Evolutionary conservation across 148 eudicot species (phyloP).

Genomic region (Selenicereus undatus): DNA sequence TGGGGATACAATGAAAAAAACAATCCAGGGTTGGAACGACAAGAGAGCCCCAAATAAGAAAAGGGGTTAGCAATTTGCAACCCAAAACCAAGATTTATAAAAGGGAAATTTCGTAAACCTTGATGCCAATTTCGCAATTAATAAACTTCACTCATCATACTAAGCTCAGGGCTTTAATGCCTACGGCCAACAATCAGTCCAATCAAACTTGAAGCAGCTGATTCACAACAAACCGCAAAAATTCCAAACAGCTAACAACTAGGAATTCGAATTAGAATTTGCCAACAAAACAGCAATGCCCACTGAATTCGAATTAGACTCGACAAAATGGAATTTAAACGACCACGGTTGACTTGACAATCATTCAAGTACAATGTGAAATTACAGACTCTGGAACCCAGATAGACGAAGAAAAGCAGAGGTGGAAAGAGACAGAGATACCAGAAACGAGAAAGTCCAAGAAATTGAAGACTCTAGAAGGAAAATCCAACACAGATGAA

Average conservation of each 20-base stretch:
- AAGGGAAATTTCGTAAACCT: too few relatives aligned
- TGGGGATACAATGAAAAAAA: too few relatives aligned
- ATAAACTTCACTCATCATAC: neutral
- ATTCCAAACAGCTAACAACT: neutral
- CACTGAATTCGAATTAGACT: too few relatives aligned
- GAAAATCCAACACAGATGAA: too few relatives aligned
- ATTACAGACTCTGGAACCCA: neutral
- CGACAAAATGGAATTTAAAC: neutral
- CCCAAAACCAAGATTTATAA: too few relatives aligned
- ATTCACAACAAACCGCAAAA: neutral
- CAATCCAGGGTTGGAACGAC: too few relatives aligned
- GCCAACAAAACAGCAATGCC: too few relatives aligned
- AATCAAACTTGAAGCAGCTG: neutral
- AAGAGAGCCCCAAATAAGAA: too few relatives aligned
- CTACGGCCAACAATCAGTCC: slow-evolving; percentile 1
- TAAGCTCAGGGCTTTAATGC: neutral
- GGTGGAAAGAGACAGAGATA: slow-evolving; percentile 16
- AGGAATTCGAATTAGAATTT: too few relatives aligned
- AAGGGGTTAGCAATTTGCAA: neutral
- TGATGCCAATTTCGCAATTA: neutral
- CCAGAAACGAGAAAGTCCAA: slow-evolving; percentile 74
- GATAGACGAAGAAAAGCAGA: neutral
- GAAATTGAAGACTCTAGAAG: too few relatives aligned
- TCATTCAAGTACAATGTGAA: neutral
- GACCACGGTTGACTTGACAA: neutral